These are phyloP conservation scores for Reutealis trisperma DNA, from an alignment of 345 rosid genomes.

Conservation along the genomic window DNA sequence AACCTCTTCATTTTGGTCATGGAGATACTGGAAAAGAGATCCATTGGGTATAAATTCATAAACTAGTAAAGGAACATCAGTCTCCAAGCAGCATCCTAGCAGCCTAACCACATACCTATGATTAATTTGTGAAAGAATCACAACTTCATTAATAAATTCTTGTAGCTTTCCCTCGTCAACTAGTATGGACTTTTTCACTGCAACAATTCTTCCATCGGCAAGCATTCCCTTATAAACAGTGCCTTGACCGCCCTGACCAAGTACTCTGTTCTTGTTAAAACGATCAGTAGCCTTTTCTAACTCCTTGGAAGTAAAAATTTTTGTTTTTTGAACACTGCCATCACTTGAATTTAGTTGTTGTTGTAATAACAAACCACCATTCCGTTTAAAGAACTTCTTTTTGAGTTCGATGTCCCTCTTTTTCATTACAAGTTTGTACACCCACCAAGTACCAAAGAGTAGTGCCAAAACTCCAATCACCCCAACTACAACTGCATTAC, in stretches of 20 bases:
- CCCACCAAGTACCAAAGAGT: background rate
- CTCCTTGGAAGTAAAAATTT: background rate
- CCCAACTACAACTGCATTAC: background rate
- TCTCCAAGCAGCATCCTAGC: background rate
- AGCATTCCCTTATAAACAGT: background rate
- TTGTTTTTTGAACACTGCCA: background rate
- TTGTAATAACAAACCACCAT: background rate
- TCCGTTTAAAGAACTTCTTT: slow-evolving; percentile 1
- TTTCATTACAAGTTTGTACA: slow-evolving; percentile 12
- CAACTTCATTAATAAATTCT: background rate
- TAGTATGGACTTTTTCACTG: background rate
- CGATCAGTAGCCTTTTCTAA: background rate
- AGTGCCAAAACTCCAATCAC: background rate
- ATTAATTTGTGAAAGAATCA: background rate
- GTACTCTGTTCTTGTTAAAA: background rate
- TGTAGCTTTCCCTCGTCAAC: background rate
- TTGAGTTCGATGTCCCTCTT: background rate
- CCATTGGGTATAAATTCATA: background rate
- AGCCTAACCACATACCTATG: background rate
- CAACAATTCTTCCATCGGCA: background rate
- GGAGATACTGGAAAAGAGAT: background rate
- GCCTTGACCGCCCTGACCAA: background rate
- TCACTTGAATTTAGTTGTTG: background rate
- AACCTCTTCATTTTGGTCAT: background rate
- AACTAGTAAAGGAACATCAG: background rate